A percentile compares a stretch with the other conserved stretches of the same genome.
Evolutionary conservation across 306 rosid species (phyloP).

Genomic region (Vigna hirtella): DNA sequence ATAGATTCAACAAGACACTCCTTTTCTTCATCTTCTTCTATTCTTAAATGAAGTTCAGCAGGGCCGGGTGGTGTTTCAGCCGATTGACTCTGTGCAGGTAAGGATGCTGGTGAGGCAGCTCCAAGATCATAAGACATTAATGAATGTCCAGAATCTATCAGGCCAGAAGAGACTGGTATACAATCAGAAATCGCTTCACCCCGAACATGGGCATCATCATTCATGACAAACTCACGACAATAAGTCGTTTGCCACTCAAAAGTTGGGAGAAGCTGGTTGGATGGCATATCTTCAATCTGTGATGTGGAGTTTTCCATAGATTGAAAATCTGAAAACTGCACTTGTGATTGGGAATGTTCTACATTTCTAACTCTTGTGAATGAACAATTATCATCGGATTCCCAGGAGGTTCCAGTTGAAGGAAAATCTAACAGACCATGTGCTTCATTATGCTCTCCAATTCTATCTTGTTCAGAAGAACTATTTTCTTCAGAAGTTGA

Average conservation of each 20-base stretch:
- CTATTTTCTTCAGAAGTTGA: slow-evolving; percentile 67
- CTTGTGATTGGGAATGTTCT: slow-evolving; percentile 33
- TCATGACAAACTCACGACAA: slow-evolving; percentile 41
- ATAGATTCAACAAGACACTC: slow-evolving; percentile 48
- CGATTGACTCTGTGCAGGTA: slow-evolving; percentile 43
- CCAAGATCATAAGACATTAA: slow-evolving; percentile 50
- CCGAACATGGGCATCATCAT: slow-evolving; percentile 44
- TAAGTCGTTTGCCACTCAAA: slow-evolving; percentile 45
- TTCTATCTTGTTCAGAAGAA: slow-evolving; percentile 58
- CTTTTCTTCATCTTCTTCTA: slow-evolving; percentile 48
- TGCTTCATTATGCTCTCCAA: slow-evolving; percentile 42
- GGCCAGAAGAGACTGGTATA: slow-evolving; percentile 53
- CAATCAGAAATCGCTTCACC: slow-evolving; percentile 51
- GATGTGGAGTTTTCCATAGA: slow-evolving; percentile 41
- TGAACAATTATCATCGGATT: slow-evolving; percentile 43
- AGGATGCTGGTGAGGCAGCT: slow-evolving; percentile 39
- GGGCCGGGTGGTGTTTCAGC: slow-evolving; percentile 46
- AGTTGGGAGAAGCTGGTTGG: slow-evolving; percentile 47
- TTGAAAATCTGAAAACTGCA: slow-evolving; percentile 46
- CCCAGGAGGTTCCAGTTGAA: slow-evolving; percentile 35
- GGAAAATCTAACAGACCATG: slow-evolving; percentile 40
- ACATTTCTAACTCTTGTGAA: slow-evolving; percentile 41
- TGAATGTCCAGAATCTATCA: slow-evolving; percentile 46
- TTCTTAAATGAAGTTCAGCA: slow-evolving; percentile 42
- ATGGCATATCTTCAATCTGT: slow-evolving; percentile 51